Evolutionary conservation across 176 grass and related monocot genomes (phyloP), one percentile per base, ranked within the genome.

Genomic region (Aegilops tauschii): DNA sequence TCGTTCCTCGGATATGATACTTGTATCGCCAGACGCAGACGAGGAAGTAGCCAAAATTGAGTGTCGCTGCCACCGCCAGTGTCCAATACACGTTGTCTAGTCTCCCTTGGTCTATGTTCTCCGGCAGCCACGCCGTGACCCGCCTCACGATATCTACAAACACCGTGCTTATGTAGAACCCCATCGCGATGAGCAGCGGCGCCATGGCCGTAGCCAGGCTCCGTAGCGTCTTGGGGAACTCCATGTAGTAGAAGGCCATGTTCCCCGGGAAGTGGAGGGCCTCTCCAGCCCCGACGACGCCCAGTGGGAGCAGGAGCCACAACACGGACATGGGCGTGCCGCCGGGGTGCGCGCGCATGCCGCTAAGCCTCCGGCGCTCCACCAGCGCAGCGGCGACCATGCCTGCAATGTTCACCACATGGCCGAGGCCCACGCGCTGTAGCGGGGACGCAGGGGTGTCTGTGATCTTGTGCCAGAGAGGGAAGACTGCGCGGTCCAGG

Each of bases 21-120:
- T 90, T 84, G 87, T 92, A 95, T 9, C 80, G 65, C n/a, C 39
- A 78, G n/a, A 77, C 93, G 7, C 93, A 92, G n/a, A 86, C 0
- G 0, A 95, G 40, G 67, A 83, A 95, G 37, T 83, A 92, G 18
- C 42, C 87, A 21, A 95, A 95, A 76, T 92, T 92, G 34, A 86
- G 47, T 18, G 47, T 35, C 4, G 42, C 47, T 49, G 59, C 42
- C 54, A 29, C 58, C 7, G 82, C 37, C 12, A 86, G n/a, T 27
- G 85, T 18, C 93, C 93, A 86, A 65, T 90, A 95, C 8, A 90
- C 82, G 10, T 84, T 86, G 45, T 92, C 93, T 29, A 92, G 40
- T 32, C 59, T 84, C 20, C 88, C 87, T 8, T 65, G 47, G 21
- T 93, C 84, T 56, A 93, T 69, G 62, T 93, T 76, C 86, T 84